phyloP scores from a whole-genome alignment of 352 stramenopile genomes.

The Pythium pyrilobum region DNA sequence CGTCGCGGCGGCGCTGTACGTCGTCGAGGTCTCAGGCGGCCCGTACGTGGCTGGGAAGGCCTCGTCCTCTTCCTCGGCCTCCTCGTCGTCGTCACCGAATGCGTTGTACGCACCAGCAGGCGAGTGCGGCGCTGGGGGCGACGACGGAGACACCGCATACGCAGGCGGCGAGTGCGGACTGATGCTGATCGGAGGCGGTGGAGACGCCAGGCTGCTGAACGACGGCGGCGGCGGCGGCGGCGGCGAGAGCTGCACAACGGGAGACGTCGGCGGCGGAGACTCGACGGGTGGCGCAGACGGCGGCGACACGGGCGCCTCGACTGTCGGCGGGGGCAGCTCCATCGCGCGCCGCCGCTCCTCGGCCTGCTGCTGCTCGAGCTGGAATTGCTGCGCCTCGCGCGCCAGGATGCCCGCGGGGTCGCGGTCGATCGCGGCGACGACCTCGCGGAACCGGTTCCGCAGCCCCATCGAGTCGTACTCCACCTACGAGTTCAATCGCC shows the following conservation, averaged over 20 bases:
- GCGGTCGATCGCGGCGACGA: conserved; percentile 68
- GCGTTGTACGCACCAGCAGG: not conserved
- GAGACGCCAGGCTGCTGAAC: conserved; percentile 1
- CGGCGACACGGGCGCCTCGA: conserved; percentile 12
- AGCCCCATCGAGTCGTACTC: conserved; percentile 65
- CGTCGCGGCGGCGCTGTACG: conserved; percentile 57
- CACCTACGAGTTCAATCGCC: conserved; percentile 30
- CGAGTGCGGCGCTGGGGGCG: conserved; percentile 4
- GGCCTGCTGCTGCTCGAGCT: conserved; percentile 15
- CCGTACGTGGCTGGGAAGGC: conserved; percentile 57
- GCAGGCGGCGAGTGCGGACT: conserved; percentile 1
- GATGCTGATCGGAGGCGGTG: conserved; percentile 1
- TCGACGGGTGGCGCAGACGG: conserved; percentile 20
- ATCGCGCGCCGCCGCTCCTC: conserved; percentile 5
- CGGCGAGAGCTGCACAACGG: conserved; percentile 4
- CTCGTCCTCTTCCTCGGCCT: conserved; percentile 73
- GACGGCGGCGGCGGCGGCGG: conserved; percentile 2
- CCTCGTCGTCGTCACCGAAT: conserved; percentile 22
- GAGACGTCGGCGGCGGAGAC: conserved; percentile 5
- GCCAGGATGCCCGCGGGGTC: conserved; percentile 48
- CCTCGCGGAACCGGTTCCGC: conserved; percentile 56
- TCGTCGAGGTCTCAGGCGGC: conserved; percentile 6
- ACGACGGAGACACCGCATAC: conserved; percentile 4
- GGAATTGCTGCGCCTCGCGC: conserved; percentile 18
- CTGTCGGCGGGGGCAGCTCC: conserved; percentile 8